phyloP scores from a whole-genome alignment of 345 rosid species.

The Geranium brycei region DNA sequence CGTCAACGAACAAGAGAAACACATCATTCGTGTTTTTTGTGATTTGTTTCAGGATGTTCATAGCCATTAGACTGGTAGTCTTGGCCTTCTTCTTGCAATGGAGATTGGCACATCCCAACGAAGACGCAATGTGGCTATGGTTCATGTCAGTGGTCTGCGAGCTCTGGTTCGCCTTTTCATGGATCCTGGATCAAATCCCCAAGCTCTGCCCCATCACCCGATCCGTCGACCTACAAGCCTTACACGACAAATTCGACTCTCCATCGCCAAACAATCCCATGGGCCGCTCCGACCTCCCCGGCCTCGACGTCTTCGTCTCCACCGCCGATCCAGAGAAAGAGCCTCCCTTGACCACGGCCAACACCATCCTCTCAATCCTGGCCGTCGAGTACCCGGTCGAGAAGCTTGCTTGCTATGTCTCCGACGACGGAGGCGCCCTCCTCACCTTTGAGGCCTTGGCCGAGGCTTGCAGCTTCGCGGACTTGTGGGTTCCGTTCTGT shows the following conservation, averaged over 20 bases:
- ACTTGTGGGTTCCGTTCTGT: constrained; percentile 90
- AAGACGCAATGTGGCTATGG: constrained; percentile 88
- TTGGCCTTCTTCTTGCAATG: constrained; percentile 66
- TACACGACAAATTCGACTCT: constrained; percentile 75
- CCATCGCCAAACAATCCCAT: constrained; percentile 84
- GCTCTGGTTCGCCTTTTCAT: constrained; percentile 86
- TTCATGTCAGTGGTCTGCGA: constrained; percentile 68
- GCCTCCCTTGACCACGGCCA: constrained; percentile 78
- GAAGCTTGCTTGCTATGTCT: constrained; percentile 65
- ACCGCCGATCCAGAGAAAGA: constrained; percentile 96
- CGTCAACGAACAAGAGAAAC: too few relatives aligned
- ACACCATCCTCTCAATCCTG: constrained; percentile 76
- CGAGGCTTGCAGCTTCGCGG: constrained; percentile 91
- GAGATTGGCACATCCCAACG: constrained; percentile 65
- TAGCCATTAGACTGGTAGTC: constrained; percentile 45
- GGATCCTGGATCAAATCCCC: constrained; percentile 88
- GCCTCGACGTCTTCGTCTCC: constrained; percentile 74
- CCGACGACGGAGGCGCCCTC: constrained; percentile 95
- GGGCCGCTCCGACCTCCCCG: constrained; percentile 87
- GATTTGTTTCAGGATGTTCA: constrained; percentile 29
- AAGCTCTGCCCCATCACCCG: constrained; percentile 73
- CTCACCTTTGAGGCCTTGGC: constrained; percentile 96
- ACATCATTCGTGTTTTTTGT: too few relatives aligned
- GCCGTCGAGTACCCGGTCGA: constrained; percentile 88
- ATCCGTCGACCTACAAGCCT: constrained; percentile 67